Conservation (phyloP, 2,329 filamentous ascomycete genomes). For the Neonectria punicea region DNA sequence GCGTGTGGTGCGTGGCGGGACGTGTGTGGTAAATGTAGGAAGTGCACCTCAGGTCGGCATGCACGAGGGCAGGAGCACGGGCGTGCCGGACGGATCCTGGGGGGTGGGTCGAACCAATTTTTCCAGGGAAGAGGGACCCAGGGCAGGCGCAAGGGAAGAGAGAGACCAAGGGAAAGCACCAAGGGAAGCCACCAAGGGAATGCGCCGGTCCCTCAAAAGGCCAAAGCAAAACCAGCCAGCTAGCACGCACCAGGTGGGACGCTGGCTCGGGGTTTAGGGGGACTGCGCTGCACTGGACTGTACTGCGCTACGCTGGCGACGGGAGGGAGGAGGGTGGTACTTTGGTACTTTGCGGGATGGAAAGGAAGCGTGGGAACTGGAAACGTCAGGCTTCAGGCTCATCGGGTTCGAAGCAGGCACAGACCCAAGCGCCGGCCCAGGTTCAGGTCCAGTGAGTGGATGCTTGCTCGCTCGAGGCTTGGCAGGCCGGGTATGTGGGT, state of each 20-base stretch:
- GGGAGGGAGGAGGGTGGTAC: neutral
- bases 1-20: slow-evolving; percentile 41
- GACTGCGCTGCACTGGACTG: neutral
- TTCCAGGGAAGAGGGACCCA: slow-evolving; percentile 35
- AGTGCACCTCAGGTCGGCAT: slow-evolving; percentile 34
- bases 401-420: slow-evolving; percentile 7
- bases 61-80: slow-evolving; percentile 30
- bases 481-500: slow-evolving; percentile 3
- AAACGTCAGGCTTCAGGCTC: slow-evolving; percentile 19
- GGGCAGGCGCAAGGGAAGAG: slow-evolving; percentile 36
- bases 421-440: slow-evolving; percentile 25
- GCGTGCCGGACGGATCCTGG: slow-evolving; percentile 33
- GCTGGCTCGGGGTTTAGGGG: neutral
- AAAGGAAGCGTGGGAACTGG: neutral
- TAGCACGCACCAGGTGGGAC: slow-evolving; percentile 9
- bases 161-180: slow-evolving; percentile 23
- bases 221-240: slow-evolving; percentile 13
- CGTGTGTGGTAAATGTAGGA: slow-evolving; percentile 44
- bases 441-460: slow-evolving; percentile 25
- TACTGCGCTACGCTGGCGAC: neutral
- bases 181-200: slow-evolving; percentile 17
- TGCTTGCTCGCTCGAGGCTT: neutral
- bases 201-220: slow-evolving; percentile 10
- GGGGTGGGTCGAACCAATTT: slow-evolving; percentile 43
- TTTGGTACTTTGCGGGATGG: neutral